A percentile compares a stretch with the other conserved stretches of the same genome.
Evolutionary conservation across 192 early-diverging fungal genomes (phyloP).

Genomic region (Podila clonocystis): DNA sequence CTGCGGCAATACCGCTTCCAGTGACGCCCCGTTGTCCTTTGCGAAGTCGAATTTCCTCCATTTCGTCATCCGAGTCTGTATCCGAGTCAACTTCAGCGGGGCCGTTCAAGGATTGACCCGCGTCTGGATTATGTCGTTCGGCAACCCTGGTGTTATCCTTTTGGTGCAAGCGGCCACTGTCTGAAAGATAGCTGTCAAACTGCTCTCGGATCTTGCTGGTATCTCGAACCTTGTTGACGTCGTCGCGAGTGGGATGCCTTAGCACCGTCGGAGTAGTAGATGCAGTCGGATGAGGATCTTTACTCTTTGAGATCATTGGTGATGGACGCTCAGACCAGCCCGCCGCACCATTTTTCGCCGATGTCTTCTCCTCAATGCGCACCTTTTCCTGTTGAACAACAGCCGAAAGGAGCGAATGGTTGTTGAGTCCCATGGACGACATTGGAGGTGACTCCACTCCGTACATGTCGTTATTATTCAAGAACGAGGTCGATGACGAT

Average conservation of each 20-base stretch:
- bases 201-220: slow-evolving; percentile 28
- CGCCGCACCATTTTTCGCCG: slow-evolving; percentile 26
- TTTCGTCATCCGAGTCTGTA: slow-evolving; percentile 5
- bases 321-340: slow-evolving; percentile 47
- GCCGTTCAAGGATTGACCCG: not conserved
- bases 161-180: slow-evolving; percentile 14
- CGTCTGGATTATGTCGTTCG: not conserved
- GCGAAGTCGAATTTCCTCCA: not conserved
- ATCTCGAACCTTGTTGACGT: slow-evolving; percentile 21
- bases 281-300: not conserved
- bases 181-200: slow-evolving; percentile 36
- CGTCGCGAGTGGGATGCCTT: slow-evolving; percentile 5
- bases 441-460: slow-evolving; percentile 28
- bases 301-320: slow-evolving; percentile 21
- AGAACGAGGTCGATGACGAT: slow-evolving; percentile 37
- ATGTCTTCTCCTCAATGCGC: slow-evolving; percentile 36
- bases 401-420: slow-evolving; percentile 24
- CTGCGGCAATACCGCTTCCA: not conserved
- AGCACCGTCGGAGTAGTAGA: not conserved
- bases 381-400: slow-evolving; percentile 48
- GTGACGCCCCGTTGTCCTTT: not conserved
- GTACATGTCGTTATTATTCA: slow-evolving; percentile 11
- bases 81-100: slow-evolving; percentile 11
- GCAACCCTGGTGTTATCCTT: not conserved
- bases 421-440: slow-evolving; percentile 1